phyloP scores from a whole-genome alignment of 495 filamentous ascomycete genomes.

The Clohesyomyces aquaticus region DNA sequence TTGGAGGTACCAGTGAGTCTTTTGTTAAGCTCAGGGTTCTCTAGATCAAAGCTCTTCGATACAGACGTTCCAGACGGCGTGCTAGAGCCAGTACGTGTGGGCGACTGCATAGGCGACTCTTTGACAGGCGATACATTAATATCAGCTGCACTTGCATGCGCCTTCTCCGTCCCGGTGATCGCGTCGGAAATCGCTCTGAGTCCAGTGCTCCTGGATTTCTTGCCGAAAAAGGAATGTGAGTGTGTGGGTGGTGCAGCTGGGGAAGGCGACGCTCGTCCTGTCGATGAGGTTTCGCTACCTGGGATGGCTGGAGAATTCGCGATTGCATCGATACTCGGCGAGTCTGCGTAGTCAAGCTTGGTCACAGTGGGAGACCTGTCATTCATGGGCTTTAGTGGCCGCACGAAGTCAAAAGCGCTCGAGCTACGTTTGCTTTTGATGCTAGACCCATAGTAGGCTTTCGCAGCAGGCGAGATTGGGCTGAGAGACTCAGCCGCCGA shows the following conservation, averaged over 20 bases:
- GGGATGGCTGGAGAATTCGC: constrained; percentile 55
- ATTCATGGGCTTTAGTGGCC: constrained; percentile 54
- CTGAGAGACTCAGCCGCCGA: constrained; percentile 52
- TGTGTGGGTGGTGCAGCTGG: constrained; percentile 37
- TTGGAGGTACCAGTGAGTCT: constrained; percentile 35
- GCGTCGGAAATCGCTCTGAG: constrained; percentile 83
- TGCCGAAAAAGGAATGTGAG: constrained; percentile 41
- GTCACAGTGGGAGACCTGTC: constrained; percentile 65
- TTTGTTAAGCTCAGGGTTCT: constrained; percentile 67
- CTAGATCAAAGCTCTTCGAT: constrained; percentile 76
- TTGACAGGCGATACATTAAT: constrained; percentile 62
- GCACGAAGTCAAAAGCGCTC: constrained; percentile 39
- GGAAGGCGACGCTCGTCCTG: constrained; percentile 54
- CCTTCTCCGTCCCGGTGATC: constrained; percentile 64
- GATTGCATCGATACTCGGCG: constrained; percentile 51
- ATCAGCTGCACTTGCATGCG: constrained; percentile 51
- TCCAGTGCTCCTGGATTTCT: constrained; percentile 55
- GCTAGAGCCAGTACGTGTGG: constrained; percentile 78
- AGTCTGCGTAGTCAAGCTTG: constrained; percentile 62
- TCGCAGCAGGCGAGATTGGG: constrained; percentile 33
- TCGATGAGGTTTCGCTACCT: constrained; percentile 56
- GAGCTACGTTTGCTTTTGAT: constrained; percentile 35
- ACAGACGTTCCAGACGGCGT: constrained; percentile 79
- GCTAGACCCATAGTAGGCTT: constrained; percentile 61
- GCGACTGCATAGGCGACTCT: constrained; percentile 68